These are phyloP conservation scores for Coffea humblotiana DNA, from an alignment of 305 asterid genomes.

Conservation along the genomic window DNA sequence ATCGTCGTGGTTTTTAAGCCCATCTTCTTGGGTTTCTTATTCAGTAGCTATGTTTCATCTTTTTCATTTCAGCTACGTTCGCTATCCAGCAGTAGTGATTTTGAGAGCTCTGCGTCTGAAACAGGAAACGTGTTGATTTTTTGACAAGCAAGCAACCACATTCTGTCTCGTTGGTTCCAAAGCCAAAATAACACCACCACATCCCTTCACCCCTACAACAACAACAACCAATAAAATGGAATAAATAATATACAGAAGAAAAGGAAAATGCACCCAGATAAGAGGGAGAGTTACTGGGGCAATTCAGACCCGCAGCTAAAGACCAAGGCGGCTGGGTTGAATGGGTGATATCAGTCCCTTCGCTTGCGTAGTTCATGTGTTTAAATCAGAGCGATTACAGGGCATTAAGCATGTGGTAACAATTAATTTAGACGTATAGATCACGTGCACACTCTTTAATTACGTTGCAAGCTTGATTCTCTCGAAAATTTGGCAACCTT, in stretches of 20 bases:
- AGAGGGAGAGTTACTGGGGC: background rate
- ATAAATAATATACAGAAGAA: background rate
- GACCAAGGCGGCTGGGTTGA: background rate
- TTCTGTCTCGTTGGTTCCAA: background rate
- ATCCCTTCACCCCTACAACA: background rate
- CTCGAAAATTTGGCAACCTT: too few species aligned
- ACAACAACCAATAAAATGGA: too few species aligned
- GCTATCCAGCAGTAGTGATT: background rate
- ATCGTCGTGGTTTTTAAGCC: too few species aligned
- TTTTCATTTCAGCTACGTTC: background rate
- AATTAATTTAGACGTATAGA: background rate
- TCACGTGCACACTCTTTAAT: constrained; percentile 17
- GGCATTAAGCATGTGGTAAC: background rate
- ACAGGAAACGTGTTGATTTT: background rate
- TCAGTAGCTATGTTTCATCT: background rate
- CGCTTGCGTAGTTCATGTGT: background rate
- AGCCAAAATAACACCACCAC: background rate
- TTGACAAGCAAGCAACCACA: background rate
- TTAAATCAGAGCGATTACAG: background rate
- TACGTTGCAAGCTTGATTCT: constrained; percentile 12
- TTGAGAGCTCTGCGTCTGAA: background rate
- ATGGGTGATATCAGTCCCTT: too few species aligned
- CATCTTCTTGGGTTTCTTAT: background rate
- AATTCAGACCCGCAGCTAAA: background rate
- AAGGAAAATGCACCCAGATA: background rate